Base-by-base conservation (phyloP, 805 yeast genomes). In the Blastobotrys muscicola region DNA sequence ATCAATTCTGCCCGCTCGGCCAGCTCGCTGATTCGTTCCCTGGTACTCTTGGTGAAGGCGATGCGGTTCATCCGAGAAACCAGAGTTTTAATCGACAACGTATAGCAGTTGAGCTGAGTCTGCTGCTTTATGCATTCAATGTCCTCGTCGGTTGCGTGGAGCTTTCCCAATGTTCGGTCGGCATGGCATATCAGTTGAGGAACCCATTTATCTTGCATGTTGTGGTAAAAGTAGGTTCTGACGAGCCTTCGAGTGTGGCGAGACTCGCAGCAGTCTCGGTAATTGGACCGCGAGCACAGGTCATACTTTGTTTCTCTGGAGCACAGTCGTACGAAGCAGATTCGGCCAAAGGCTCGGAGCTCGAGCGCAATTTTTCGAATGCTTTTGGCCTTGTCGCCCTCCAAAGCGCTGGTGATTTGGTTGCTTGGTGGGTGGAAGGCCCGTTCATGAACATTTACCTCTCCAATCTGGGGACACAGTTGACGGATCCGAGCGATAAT, bases 241-340 rank as follows among this genome's bases (percentile, higher is more conserved):
- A 41, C 26, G 6, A 41, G 38, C 33, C 33, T 41, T 41, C 29
- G 31, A 7, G n/a, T 34, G 43, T n/a, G 20, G 33, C 32, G 15
- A 5, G 29, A n/a, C 4, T 16, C 43, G 29, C 43, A 41, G 33
- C n/a, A 41, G 38, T n/a, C 39, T 34, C 14, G 4, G 26, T 11
- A 11, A 10, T 14, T 13, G 10, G 20, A n/a, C 12, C 31, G n/a
- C 37, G 11, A 33, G 33, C 11, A 9, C 12, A 31, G 34, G 33
- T 41, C 43, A 26, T 41, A 44, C 35, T 40, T 33, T 8, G 32
- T 45, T 33, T 50, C 51, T 10, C 54, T 41, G 6, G 53, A 44
- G 11, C 30, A 40, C 51, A 50, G 16, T 31, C 36, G 13, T 49
- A 39, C 8, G 49, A 15, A 45, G 34, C 33, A 41, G 26, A 20